Evolutionary conservation across 2,329 filamentous ascomycete species (phyloP), one percentile per base, ranked within the genome.

Genomic region (Paracoccidioides brasiliensis): DNA sequence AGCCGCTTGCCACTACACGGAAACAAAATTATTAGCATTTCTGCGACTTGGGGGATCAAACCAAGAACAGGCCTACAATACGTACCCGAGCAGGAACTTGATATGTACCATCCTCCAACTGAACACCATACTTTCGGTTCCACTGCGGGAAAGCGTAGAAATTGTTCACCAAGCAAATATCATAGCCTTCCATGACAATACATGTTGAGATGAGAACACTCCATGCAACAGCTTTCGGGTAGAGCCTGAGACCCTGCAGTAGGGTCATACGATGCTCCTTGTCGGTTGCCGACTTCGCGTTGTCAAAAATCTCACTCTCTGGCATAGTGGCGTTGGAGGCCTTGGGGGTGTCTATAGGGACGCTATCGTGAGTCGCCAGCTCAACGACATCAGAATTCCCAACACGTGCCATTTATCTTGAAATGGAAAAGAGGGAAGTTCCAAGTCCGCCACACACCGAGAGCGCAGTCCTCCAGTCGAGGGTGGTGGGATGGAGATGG

Each of bases 181-280:
- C 88, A 73, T 90, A 94, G 38, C 88, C 89, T 70, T 95, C 89
- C 90, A 95, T 95, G 64, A 81, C 82, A 65, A 95, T 93, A 67
- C 86, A 90, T 0, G 88, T 91, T n/a, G 86, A 91, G 69, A 95
- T 90, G 57, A 94, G 75, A 52, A 95, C 65, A 63, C 84, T 88
- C 88, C 88, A 95, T 28, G 75, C 79, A 56, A 94, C 84, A 28
- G 90, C 90, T 74, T 94, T 91, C 57, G 88, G 89, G 67, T 95
- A 95, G 32, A 93, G 77, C 66, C 77, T 82, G 69, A 95, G 78
- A 59, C 88, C 89, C 73, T 95, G 82, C 67, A 80, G 66, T 56
- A 95, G 74, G 49, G 79, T 85, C 85, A 89, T 88, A 12, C 74
- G 77, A 62, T 82, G 83, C 57, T 75, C 73, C 61, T 75, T 74